Conservation (phyloP, 495 filamentous ascomycete species). For the Rusavskia elegans region DNA sequence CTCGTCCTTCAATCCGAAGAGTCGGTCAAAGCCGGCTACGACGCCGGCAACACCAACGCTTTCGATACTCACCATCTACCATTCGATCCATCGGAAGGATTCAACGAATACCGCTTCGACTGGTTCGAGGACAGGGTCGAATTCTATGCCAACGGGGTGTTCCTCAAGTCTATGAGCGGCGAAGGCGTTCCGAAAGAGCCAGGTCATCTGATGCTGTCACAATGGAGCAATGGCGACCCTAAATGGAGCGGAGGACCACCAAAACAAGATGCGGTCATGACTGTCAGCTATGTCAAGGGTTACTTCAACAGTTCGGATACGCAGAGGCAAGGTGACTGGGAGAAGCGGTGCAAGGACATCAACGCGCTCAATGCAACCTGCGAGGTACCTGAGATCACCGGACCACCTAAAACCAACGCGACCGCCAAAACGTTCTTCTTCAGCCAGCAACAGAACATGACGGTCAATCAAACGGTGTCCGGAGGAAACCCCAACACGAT, state of each 20-base stretch:
- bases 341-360: conserved; percentile 29
- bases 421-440: conserved; percentile 41
- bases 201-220: conserved; percentile 51
- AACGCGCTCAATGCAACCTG: conserved; percentile 31
- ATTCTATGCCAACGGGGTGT: conserved; percentile 47
- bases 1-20: conserved; percentile 52
- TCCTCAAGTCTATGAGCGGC: conserved; percentile 35
- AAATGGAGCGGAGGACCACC: conserved; percentile 58
- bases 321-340: conserved; percentile 27
- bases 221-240: conserved; percentile 64
- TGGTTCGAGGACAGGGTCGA: conserved; percentile 41
- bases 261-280: conserved; percentile 36
- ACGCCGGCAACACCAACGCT: conserved; percentile 36
- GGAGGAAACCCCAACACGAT: conserved; percentile 1
- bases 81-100: conserved; percentile 42
- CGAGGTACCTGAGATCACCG: conserved; percentile 36
- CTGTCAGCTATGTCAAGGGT: conserved; percentile 49
- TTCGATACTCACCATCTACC: conserved; percentile 38
- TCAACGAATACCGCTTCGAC: conserved; percentile 69
- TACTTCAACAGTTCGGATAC: conserved; percentile 57
- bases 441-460: conserved; percentile 31
- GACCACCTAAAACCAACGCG: conserved; percentile 24
- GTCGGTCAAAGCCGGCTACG: conserved; percentile 34
- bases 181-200: conserved; percentile 34
- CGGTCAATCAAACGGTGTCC: conserved; percentile 42